Base-by-base conservation (phyloP, 225 moss, liverwort and hornwort species). In the Pseudoscleropodium purum region DNA sequence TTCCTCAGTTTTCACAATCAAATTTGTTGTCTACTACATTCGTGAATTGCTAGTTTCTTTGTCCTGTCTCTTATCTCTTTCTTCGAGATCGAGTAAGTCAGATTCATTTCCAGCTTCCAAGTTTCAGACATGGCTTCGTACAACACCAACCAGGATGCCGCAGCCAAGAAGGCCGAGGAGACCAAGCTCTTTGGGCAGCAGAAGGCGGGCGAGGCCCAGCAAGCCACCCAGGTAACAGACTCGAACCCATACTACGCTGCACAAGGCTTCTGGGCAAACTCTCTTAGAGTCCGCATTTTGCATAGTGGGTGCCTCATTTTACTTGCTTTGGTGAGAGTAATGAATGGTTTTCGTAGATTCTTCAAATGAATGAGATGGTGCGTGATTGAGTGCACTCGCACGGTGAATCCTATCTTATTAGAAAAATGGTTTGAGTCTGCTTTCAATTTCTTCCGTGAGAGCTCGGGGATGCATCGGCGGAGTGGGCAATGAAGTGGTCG, bases 181-280 rank as follows among this genome's bases (percentile, higher is more conserved):
- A 47, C 91, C 52, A 92, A 92, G 89, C 9, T 20, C 7, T 84
- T 87, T 2, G 90, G 92, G 9, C 86, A 90, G 91, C 91, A 84
- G 87, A 92, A 93, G 90, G 93, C 92, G 27, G 90, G 90, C 11
- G 90, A 93, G 26, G 92, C 92, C 1, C 73, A 90, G 90, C 91
- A 81, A 57, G 91, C 89, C 33, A 91, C 92, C 31, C 78, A 89
- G 92, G 92, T 91, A 25, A 26, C 45, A 14, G 18, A 39, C 56
- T 1, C 41, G 26, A 56, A 11, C 18, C 8, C 26, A 26, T 15
- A 27, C 33, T 72, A 2, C 31, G 23, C 13, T 15, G 43, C 59
- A 6, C 15, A 2, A 3, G 36, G 60, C 36, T 60, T 21, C 12
- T 31, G 20, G 14, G 2, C 23, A 0, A 85, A 16, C 8, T 8